phyloP scores from a whole-genome alignment of 257 asterid genomes.

The Cruciata laevipes region DNA sequence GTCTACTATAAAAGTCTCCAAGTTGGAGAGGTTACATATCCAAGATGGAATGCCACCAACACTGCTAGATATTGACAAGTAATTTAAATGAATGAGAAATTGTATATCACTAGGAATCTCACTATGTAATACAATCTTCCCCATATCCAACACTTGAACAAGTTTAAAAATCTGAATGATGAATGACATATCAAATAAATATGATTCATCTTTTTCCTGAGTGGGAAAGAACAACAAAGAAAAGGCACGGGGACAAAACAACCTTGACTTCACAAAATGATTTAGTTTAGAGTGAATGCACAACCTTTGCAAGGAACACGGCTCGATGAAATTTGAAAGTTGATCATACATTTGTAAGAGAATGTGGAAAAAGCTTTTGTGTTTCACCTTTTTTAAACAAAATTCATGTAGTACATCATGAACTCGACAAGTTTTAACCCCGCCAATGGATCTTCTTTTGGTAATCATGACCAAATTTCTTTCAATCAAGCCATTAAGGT shows the following conservation, averaged over 20 bases:
- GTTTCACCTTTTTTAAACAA: not conserved
- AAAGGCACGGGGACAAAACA: not conserved
- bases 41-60: not conserved
- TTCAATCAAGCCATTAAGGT: not conserved
- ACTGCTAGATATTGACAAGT: not conserved
- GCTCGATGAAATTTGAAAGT: too few relatives aligned
- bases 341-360: too few relatives aligned
- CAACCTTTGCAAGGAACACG: not conserved
- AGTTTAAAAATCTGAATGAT: not conserved
- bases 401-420: not conserved
- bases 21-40: not conserved
- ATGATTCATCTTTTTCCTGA: not conserved
- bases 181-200: not conserved
- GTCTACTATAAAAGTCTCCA: not conserved
- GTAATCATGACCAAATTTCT: not conserved
- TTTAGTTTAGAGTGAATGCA: not conserved
- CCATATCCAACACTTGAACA: not conserved
- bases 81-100: constrained; percentile 5
- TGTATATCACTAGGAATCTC: not conserved
- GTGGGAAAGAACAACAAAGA: not conserved
- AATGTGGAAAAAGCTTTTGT: too few relatives aligned
- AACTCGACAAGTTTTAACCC: not conserved
- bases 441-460: not conserved
- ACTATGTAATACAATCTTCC: not conserved
- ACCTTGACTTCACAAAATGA: not conserved